Conservation (phyloP, 345 rosid genomes). For the Luvunga scandens region DNA sequence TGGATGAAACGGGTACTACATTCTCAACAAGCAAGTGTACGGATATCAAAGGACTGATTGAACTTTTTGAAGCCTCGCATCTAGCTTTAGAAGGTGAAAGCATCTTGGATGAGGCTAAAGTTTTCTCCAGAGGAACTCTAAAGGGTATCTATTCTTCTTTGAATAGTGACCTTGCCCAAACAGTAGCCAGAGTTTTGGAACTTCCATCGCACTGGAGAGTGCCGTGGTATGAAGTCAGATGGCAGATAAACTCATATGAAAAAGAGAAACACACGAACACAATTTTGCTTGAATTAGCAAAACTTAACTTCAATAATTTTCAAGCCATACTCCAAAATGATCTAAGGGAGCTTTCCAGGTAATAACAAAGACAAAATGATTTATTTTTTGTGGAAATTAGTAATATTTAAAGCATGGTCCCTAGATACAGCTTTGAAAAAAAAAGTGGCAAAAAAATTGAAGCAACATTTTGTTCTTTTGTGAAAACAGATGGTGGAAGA, state of each 20-base stretch:
- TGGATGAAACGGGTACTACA: conserved; percentile 21
- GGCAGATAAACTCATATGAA: conserved; percentile 33
- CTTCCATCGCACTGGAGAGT: conserved; percentile 43
- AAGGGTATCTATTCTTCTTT: neutral
- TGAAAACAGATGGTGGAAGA: conserved; percentile 52
- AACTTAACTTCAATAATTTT: conserved; percentile 42
- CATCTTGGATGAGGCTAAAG: conserved; percentile 27
- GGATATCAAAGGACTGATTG: conserved; percentile 32
- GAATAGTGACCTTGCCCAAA: conserved; percentile 11
- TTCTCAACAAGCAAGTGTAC: conserved; percentile 13
- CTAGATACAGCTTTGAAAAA: too few relatives aligned
- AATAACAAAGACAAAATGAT: neutral
- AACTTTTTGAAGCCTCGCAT: conserved; percentile 49
- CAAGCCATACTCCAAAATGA: conserved; percentile 49
- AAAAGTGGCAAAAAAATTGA: too few relatives aligned
- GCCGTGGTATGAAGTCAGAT: conserved; percentile 46
- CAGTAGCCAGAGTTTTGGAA: conserved; percentile 31
- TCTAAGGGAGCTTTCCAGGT: conserved; percentile 43
- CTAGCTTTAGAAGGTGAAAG: conserved; percentile 34
- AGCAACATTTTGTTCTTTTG: neutral
- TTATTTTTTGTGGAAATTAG: too few relatives aligned
- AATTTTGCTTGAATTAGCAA: conserved; percentile 31
- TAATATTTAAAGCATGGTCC: too few relatives aligned
- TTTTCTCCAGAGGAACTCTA: conserved; percentile 17
- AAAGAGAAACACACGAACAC: neutral